Conservation (phyloP, 2,329 filamentous ascomycete species). For the Clonostachys rosea region DNA sequence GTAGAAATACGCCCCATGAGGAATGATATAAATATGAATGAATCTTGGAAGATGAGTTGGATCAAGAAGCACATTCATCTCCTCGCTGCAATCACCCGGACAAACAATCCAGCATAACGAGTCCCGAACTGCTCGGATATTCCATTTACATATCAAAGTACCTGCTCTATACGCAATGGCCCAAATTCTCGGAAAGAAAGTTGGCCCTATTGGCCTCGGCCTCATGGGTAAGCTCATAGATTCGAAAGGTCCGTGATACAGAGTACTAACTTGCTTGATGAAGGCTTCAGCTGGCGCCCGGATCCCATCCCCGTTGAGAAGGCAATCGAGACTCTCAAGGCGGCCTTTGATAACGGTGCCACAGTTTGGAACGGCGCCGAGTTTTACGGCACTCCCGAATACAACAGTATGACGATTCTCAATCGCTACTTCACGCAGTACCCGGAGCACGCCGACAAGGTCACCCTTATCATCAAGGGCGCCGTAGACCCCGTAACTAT, state of each 20-base stretch:
- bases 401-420: slow-evolving; percentile 55
- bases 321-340: slow-evolving; percentile 50
- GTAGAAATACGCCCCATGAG: no score
- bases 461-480: slow-evolving; percentile 61
- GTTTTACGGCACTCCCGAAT: slow-evolving; percentile 56
- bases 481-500: slow-evolving; percentile 29
- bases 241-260: no score
- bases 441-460: slow-evolving; percentile 57
- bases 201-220: slow-evolving; percentile 48
- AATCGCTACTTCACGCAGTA: slow-evolving; percentile 59
- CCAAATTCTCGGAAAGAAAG: slow-evolving; percentile 32
- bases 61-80: no score
- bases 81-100: no score
- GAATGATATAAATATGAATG: no score
- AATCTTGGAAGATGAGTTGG: no score
- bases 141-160: no score
- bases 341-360: slow-evolving; percentile 37
- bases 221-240: slow-evolving; percentile 37
- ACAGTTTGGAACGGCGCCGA: slow-evolving; percentile 60
- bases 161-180: slow-evolving; percentile 11
- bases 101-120: no score
- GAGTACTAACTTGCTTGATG: no score
- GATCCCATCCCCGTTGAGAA: slow-evolving; percentile 35
- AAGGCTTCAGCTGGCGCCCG: slow-evolving; percentile 42
- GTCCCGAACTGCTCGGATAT: no score